Evolutionary conservation across 208 protist genomes (phyloP).

Genomic region (Leptomonas seymouri): DNA sequence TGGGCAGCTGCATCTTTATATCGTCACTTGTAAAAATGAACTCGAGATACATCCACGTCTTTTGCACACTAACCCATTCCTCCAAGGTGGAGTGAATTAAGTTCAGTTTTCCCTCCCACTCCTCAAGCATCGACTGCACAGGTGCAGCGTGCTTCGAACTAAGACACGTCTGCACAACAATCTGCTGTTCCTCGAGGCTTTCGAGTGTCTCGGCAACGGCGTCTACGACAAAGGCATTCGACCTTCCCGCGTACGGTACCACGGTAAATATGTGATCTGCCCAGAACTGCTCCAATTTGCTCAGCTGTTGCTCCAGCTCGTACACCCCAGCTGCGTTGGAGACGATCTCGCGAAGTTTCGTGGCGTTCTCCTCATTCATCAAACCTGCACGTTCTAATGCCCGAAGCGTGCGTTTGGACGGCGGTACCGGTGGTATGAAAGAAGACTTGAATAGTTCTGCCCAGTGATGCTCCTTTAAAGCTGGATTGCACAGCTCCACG

Average conservation of each 20-base stretch:
- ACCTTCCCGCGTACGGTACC: slow-evolving; percentile 70
- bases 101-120: slow-evolving; percentile 86
- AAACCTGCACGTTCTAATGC: slow-evolving; percentile 43
- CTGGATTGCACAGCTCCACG: slow-evolving; percentile 85
- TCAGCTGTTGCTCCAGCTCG: slow-evolving; percentile 83
- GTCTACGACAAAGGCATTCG: slow-evolving; percentile 86
- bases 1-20: slow-evolving; percentile 94
- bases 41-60: slow-evolving; percentile 97
- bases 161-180: slow-evolving; percentile 85
- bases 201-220: slow-evolving; percentile 86
- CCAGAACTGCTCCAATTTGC: slow-evolving; percentile 88
- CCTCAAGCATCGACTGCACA: slow-evolving; percentile 63
- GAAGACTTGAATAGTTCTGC: slow-evolving; percentile 74
- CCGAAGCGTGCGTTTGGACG: slow-evolving; percentile 52
- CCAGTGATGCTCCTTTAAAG: slow-evolving; percentile 88
- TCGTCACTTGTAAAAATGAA: slow-evolving; percentile 98
- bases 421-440: slow-evolving; percentile 38
- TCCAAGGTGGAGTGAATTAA: slow-evolving; percentile 86
- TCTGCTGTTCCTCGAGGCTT: slow-evolving; percentile 89
- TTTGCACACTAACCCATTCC: slow-evolving; percentile 95
- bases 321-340: slow-evolving; percentile 89
- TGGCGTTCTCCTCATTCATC: slow-evolving; percentile 45
- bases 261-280: slow-evolving; percentile 55
- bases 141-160: slow-evolving; percentile 78
- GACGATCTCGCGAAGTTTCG: slow-evolving; percentile 77